These are phyloP conservation scores for Ambrosia hybrid DNA, from an alignment of 140 eudicot species.

Conservation along the genomic window DNA sequence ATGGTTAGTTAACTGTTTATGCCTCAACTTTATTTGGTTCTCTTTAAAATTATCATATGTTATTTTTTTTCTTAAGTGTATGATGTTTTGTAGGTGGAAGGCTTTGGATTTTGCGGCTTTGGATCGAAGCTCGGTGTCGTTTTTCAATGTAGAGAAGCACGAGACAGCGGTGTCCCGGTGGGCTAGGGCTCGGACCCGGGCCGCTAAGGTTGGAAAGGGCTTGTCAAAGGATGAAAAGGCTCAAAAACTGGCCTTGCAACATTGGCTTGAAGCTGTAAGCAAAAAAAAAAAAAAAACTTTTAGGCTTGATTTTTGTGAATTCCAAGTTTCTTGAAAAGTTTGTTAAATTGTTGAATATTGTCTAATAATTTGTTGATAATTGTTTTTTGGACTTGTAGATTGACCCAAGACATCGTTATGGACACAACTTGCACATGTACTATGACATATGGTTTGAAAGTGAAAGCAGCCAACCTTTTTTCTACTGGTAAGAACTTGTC, in stretches of 20 bases:
- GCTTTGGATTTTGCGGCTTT: constrained; percentile 87
- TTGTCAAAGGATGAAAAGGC: constrained; percentile 83
- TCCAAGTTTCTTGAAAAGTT: constrained; percentile 22
- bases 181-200: constrained; percentile 92
- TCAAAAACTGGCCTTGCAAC: constrained; percentile 83
- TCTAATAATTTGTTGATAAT: constrained; percentile 1
- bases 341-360: too few species aligned
- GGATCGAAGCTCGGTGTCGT: constrained; percentile 75
- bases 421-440: constrained; percentile 91
- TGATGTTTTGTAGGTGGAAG: constrained; percentile 68
- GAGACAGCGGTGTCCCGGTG: constrained; percentile 85
- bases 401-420: constrained; percentile 99
- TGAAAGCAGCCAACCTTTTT: constrained; percentile 93
- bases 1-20: constrained; percentile 52
- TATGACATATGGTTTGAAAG: constrained; percentile 89
- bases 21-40: neutral
- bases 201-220: constrained; percentile 97
- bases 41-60: neutral
- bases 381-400: constrained; percentile 48
- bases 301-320: neutral
- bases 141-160: constrained; percentile 73
- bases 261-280: constrained; percentile 99
- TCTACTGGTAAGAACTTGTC: constrained; percentile 67
- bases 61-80: constrained; percentile 6
- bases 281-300: neutral